Conservation (phyloP, 495 filamentous ascomycete species). For the Hypomontagnella submonticulosa region DNA sequence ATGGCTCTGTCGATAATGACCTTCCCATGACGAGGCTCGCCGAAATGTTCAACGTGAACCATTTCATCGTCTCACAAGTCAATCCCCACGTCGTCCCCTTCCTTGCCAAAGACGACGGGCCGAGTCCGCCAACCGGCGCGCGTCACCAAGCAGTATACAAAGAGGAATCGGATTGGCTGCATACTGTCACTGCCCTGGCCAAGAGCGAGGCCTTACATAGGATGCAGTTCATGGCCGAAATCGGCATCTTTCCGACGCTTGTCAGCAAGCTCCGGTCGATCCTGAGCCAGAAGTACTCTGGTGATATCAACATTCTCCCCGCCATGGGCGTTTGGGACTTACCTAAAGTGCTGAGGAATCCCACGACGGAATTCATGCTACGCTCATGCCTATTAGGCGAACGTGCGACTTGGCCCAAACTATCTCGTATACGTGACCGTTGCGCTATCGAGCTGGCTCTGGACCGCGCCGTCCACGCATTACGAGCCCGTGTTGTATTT, state of each 20-base stretch:
- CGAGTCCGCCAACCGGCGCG: conserved; percentile 53
- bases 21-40: conserved; percentile 90
- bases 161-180: conserved; percentile 66
- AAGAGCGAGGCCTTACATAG: conserved; percentile 84
- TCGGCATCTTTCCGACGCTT: conserved; percentile 83
- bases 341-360: conserved; percentile 82
- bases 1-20: conserved; percentile 94
- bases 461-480: conserved; percentile 80
- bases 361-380: conserved; percentile 89
- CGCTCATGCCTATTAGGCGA: conserved; percentile 80
- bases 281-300: conserved; percentile 88
- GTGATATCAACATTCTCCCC: conserved; percentile 95
- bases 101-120: conserved; percentile 74
- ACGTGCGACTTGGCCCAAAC: conserved; percentile 88
- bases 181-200: conserved; percentile 76
- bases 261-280: conserved; percentile 83
- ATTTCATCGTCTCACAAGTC: conserved; percentile 96
- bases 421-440: conserved; percentile 83
- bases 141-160: conserved; percentile 53
- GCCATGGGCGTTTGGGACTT: conserved; percentile 79
- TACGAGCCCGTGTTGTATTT: conserved; percentile 82
- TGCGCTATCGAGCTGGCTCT: conserved; percentile 88
- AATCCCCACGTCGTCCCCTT: conserved; percentile 96
- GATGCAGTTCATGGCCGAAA: conserved; percentile 81
- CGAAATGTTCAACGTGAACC: conserved; percentile 98